Conservation (phyloP, 805 yeast species). For the Candida ipomoeae region DNA sequence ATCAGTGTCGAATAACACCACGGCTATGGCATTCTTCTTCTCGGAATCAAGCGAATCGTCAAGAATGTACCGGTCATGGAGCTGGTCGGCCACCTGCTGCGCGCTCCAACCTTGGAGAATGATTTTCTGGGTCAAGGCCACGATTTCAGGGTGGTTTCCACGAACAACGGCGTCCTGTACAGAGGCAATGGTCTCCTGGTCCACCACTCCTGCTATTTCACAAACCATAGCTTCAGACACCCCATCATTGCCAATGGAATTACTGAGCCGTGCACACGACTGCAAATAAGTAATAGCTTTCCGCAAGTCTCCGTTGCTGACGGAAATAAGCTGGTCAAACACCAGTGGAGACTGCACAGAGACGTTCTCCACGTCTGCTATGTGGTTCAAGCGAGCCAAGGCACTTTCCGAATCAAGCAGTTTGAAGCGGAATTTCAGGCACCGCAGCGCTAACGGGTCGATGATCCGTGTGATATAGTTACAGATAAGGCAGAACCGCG, state of each 20-base stretch:
- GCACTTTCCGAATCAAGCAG: slow-evolving; percentile 72
- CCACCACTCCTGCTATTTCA: slow-evolving; percentile 77
- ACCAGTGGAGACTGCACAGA: slow-evolving; percentile 44
- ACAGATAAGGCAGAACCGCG: slow-evolving; percentile 92
- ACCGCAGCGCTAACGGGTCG: slow-evolving; percentile 93
- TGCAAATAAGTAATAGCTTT: slow-evolving; percentile 88
- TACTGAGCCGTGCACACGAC: slow-evolving; percentile 19
- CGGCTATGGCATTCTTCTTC: slow-evolving; percentile 64
- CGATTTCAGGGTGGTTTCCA: slow-evolving; percentile 28
- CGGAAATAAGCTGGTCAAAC: slow-evolving; percentile 58
- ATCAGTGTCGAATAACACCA: slow-evolving; percentile 69
- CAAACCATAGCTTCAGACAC: slow-evolving; percentile 48
- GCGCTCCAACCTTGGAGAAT: slow-evolving; percentile 76
- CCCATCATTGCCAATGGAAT: slow-evolving; percentile 16
- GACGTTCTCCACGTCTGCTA: slow-evolving; percentile 44
- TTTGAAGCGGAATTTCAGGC: slow-evolving; percentile 91
- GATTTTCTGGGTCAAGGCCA: slow-evolving; percentile 45
- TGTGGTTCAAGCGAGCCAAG: slow-evolving; percentile 56
- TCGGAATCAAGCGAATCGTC: slow-evolving; percentile 46
- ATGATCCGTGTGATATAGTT: slow-evolving; percentile 95
- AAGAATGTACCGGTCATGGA: slow-evolving; percentile 63
- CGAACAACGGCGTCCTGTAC: slow-evolving; percentile 35
- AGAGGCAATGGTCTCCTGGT: slow-evolving; percentile 41
- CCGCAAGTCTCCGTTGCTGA: slow-evolving; percentile 87
- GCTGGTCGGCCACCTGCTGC: slow-evolving; percentile 62